These are phyloP conservation scores for Castanopsis chinensis DNA, from an alignment of 306 rosid genomes.

Conservation along the genomic window DNA sequence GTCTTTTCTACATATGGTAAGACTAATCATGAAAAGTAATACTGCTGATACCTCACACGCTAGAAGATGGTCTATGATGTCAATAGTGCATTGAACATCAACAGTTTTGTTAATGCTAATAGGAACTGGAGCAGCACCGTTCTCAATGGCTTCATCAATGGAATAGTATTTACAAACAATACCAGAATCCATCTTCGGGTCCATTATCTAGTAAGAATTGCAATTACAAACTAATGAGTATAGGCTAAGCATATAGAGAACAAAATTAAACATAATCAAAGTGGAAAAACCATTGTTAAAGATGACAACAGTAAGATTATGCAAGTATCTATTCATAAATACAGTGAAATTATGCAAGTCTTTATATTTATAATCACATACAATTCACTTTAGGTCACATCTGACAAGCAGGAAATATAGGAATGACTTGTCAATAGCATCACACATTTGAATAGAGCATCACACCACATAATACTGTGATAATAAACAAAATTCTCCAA, in stretches of 20 bases:
- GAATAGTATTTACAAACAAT: slow-evolving; percentile 78
- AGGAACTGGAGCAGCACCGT: slow-evolving; percentile 97
- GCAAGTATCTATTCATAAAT: neutral
- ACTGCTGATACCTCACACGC: slow-evolving; percentile 78
- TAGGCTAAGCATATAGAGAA: neutral
- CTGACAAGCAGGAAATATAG: neutral
- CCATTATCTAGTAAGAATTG: slow-evolving; percentile 74
- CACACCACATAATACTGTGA: neutral
- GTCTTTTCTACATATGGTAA: slow-evolving; percentile 16
- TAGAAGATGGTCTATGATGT: slow-evolving; percentile 91
- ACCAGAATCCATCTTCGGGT: slow-evolving; percentile 99
- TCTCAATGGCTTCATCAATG: slow-evolving; percentile 90
- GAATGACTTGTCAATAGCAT: neutral
- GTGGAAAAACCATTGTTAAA: neutral
- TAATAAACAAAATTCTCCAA: neutral
- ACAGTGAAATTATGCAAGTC: neutral
- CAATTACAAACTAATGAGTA: neutral
- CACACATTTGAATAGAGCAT: neutral
- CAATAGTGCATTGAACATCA: slow-evolving; percentile 70
- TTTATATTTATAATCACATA: neutral
- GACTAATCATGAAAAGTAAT: slow-evolving; percentile 3
- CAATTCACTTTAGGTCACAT: neutral
- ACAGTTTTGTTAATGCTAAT: slow-evolving; percentile 64
- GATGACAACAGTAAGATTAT: neutral
- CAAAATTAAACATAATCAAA: neutral